Percentiles rank a stretch among this genome's conserved stretches.
phyloP scores from a whole-genome alignment of 768 basidiomycete genomes.

The Daedalea quercina region DNA sequence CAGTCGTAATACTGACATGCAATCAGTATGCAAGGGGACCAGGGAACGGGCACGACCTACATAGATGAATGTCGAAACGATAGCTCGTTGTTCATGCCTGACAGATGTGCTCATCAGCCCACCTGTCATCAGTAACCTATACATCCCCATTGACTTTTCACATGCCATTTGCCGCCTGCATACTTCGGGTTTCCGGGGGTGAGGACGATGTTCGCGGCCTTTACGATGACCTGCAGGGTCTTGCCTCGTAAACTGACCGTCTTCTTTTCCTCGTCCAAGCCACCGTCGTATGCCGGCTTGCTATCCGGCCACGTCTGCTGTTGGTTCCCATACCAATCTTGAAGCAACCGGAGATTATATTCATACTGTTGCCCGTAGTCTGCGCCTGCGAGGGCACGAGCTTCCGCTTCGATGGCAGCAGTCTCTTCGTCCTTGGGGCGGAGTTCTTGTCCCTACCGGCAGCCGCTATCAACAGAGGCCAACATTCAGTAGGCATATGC shows the following conservation, averaged over 20 bases:
- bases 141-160: slow-evolving; percentile 10
- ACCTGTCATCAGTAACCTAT: slow-evolving; percentile 13
- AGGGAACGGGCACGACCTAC: background rate
- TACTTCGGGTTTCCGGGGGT: slow-evolving; percentile 25
- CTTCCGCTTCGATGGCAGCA: background rate
- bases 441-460: background rate
- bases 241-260: slow-evolving; percentile 7
- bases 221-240: slow-evolving; percentile 32
- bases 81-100: slow-evolving; percentile 10
- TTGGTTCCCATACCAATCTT: background rate
- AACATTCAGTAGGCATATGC: background rate
- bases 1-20: slow-evolving; percentile 19
- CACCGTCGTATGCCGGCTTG: background rate
- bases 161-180: slow-evolving; percentile 27
- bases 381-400: background rate
- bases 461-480: background rate
- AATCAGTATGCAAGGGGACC: slow-evolving; percentile 1
- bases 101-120: slow-evolving; percentile 1
- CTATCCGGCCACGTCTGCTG: background rate
- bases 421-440: background rate
- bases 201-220: slow-evolving; percentile 29
- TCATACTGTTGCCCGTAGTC: too few species aligned
- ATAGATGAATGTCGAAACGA: slow-evolving; percentile 12
- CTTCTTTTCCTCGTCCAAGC: background rate
- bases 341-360: too few species aligned